phyloP scores from a whole-genome alignment of 2,329 filamentous ascomycete genomes.

The Apiospora phragmitis region DNA sequence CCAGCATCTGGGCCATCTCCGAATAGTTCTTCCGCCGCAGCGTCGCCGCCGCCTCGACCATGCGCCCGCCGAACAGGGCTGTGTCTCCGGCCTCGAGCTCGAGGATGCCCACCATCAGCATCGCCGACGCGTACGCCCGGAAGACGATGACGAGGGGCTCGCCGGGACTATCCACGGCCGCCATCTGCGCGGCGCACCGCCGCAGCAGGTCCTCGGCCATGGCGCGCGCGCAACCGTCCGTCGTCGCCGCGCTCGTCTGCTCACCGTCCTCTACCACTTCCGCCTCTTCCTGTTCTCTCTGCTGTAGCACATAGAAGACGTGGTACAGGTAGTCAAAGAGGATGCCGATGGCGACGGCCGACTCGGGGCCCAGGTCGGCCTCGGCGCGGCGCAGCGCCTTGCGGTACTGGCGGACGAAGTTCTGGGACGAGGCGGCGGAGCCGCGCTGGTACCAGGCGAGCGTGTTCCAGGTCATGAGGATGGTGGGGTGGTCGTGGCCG shows the following conservation, averaged over 20 bases:
- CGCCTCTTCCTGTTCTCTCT: background rate
- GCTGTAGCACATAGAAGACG: background rate
- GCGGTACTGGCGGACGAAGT: background rate
- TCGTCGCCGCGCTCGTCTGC: too few species aligned
- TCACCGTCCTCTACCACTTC: background rate
- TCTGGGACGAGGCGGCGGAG: background rate
- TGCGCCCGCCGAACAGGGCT: background rate
- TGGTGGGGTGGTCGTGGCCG: background rate
- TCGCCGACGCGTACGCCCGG: background rate
- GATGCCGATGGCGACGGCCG: background rate
- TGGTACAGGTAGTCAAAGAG: background rate
- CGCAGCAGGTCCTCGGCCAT: background rate
- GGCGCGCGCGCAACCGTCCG: background rate
- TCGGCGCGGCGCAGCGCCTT: background rate
- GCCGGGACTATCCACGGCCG: background rate
- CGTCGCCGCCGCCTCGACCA: background rate
- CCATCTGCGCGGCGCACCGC: background rate
- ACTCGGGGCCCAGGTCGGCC: background rate
- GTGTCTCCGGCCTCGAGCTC: background rate
- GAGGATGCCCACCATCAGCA: conserved; percentile 1
- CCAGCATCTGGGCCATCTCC: background rate
- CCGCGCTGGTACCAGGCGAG: conserved; percentile 1
- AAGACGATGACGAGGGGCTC: background rate
- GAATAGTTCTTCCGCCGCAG: background rate
- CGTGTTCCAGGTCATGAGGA: conserved; percentile 2